These are phyloP conservation scores for Diaporthe sp. DNA, from an alignment of 2,329 filamentous ascomycete genomes.

Conservation along the genomic window DNA sequence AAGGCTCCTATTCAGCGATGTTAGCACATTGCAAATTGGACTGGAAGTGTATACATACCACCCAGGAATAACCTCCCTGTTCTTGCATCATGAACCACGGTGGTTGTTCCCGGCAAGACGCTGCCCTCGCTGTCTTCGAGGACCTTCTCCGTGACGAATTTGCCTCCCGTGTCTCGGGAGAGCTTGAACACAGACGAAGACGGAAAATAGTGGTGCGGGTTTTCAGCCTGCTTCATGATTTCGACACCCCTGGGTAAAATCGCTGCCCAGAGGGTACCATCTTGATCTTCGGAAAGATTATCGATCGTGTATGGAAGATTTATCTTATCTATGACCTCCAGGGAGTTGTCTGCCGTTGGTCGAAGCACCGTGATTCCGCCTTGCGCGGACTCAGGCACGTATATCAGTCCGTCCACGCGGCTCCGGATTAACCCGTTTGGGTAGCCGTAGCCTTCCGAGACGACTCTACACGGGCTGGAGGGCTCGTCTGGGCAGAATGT, in stretches of 20 bases:
- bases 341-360: constrained; percentile 1
- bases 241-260: constrained; percentile 22
- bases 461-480: constrained; percentile 1
- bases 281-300: constrained; percentile 29
- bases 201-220: not conserved
- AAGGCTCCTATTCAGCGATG: not conserved
- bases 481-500: not conserved
- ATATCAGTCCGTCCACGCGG: constrained; percentile 16
- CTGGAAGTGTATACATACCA: not conserved
- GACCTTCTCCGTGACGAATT: not conserved
- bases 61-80: constrained; percentile 14
- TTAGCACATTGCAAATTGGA: not conserved
- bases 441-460: constrained; percentile 27
- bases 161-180: not conserved
- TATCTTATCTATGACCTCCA: constrained; percentile 14
- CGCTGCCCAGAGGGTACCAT: constrained; percentile 23
- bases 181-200: constrained; percentile 27
- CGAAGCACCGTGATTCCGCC: constrained; percentile 22
- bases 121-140: constrained; percentile 23
- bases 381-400: constrained; percentile 23
- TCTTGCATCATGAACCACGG: constrained; percentile 29
- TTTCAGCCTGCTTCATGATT: not conserved
- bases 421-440: constrained; percentile 31
- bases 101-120: constrained; percentile 19
- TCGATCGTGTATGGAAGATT: constrained; percentile 11